Conservation (phyloP, 192 early-diverging fungal genomes). For the Phlyctochytrium planicorne region DNA sequence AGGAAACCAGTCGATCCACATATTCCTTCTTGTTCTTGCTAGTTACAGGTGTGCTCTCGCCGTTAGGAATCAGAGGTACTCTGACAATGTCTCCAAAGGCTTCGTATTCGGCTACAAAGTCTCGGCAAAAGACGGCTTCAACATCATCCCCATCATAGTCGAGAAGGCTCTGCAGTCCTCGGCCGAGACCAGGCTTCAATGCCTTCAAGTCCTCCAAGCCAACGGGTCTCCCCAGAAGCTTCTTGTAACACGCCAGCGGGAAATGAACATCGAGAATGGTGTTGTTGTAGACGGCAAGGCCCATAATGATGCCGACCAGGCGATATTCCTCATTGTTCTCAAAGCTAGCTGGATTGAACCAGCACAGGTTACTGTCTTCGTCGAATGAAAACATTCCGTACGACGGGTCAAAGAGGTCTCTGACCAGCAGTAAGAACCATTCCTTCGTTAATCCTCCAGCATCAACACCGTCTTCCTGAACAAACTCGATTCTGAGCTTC, state of each 20-base stretch:
- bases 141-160: conserved; percentile 74
- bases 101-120: conserved; percentile 67
- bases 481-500: conserved; percentile 51
- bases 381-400: conserved; percentile 83
- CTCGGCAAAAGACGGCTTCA: conserved; percentile 71
- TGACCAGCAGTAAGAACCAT: conserved; percentile 87
- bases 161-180: conserved; percentile 73
- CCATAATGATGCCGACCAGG: conserved; percentile 83
- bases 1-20: conserved; percentile 69
- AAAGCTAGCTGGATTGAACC: conserved; percentile 66
- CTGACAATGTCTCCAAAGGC: conserved; percentile 54
- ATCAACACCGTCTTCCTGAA: conserved; percentile 70
- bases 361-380: conserved; percentile 78
- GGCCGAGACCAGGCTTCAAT: conserved; percentile 74
- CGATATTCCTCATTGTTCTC: conserved; percentile 74
- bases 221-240: conserved; percentile 68
- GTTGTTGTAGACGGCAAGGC: conserved; percentile 89
- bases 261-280: conserved; percentile 92
- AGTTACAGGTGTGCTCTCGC: conserved; percentile 71
- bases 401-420: conserved; percentile 81
- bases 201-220: conserved; percentile 72
- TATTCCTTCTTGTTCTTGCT: conserved; percentile 71
- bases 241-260: conserved; percentile 82
- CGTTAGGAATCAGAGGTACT: conserved; percentile 62
- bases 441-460: conserved; percentile 94